Percentiles rank a stretch among this genome's conserved stretches.
phyloP scores from a whole-genome alignment of 768 basidiomycete genomes.

The Mycena pura region DNA sequence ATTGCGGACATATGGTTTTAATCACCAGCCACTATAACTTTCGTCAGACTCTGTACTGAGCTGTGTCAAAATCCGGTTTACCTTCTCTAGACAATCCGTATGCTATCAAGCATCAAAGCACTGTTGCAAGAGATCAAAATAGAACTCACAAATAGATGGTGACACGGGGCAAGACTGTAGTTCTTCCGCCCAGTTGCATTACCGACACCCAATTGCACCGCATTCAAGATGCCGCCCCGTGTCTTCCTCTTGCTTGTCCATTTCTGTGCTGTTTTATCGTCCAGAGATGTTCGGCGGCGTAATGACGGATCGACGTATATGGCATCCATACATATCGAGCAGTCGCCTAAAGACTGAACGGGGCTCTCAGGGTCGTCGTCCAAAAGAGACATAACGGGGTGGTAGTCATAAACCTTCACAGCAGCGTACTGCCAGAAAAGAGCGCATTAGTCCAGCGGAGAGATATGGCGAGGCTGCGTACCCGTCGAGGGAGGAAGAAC shows the following conservation, averaged over 20 bases:
- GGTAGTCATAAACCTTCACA: slow-evolving; percentile 80
- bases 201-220: slow-evolving; percentile 51
- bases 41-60: slow-evolving; percentile 16
- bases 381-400: slow-evolving; percentile 74
- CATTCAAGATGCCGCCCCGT: slow-evolving; percentile 46
- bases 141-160: slow-evolving; percentile 81
- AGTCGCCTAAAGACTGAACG: slow-evolving; percentile 82
- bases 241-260: slow-evolving; percentile 35
- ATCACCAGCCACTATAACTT: slow-evolving; percentile 71
- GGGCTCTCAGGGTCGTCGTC: slow-evolving; percentile 70
- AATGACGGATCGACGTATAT: slow-evolving; percentile 62
- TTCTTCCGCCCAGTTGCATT: slow-evolving; percentile 59
- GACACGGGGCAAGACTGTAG: slow-evolving; percentile 89
- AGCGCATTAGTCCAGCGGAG: slow-evolving; percentile 4
- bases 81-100: slow-evolving; percentile 85
- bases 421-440: slow-evolving; percentile 55
- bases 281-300: slow-evolving; percentile 42
- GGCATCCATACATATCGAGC: slow-evolving; percentile 92
- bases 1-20: slow-evolving; percentile 94
- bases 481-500: slow-evolving; percentile 81
- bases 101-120: slow-evolving; percentile 55
- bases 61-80: slow-evolving; percentile 27
- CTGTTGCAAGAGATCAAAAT: neutral
- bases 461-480: slow-evolving; percentile 40
- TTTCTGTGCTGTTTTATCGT: slow-evolving; percentile 34